Conservation (phyloP, 768 basidiomycete species). For the Leccinellum luteum region DNA sequence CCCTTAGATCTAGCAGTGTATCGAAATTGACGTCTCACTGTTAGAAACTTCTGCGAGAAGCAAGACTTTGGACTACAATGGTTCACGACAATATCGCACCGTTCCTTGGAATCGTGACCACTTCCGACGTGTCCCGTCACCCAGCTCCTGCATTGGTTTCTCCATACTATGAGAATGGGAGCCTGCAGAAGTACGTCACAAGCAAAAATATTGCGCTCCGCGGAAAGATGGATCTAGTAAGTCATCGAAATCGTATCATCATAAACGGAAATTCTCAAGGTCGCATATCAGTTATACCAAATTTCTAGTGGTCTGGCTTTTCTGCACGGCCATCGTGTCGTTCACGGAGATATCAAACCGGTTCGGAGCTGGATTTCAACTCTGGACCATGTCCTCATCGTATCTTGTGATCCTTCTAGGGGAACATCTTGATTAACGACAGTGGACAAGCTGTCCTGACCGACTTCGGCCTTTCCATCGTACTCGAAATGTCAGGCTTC, state of each 20-base stretch:
- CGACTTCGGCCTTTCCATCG: constrained; percentile 41
- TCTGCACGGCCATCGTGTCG: constrained; percentile 21
- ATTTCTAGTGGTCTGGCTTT: constrained; percentile 23
- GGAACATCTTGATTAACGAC: constrained; percentile 37
- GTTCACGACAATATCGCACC: constrained; percentile 23
- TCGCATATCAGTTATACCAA: constrained; percentile 17
- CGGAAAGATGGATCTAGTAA: constrained; percentile 24
- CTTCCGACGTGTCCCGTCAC: constrained; percentile 15
- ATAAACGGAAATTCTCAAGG: neutral
- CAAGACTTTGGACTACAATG: constrained; percentile 25
- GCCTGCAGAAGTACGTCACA: constrained; percentile 16
- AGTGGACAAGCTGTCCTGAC: constrained; percentile 30
- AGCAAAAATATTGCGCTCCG: constrained; percentile 4
- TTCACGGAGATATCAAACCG: constrained; percentile 41
- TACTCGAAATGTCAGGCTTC: constrained; percentile 36
- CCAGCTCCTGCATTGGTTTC: constrained; percentile 25
- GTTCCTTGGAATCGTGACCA: constrained; percentile 22
- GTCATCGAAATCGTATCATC: neutral
- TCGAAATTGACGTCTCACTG: neutral
- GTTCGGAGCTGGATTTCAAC: constrained; percentile 17
- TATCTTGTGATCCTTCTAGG: constrained; percentile 20
- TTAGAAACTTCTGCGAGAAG: constrained; percentile 30
- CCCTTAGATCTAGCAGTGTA: neutral
- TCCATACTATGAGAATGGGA: constrained; percentile 25
- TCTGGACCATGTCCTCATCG: neutral